These are phyloP conservation scores for Camelina laxa DNA, from an alignment of 345 rosid species.

Conservation along the genomic window DNA sequence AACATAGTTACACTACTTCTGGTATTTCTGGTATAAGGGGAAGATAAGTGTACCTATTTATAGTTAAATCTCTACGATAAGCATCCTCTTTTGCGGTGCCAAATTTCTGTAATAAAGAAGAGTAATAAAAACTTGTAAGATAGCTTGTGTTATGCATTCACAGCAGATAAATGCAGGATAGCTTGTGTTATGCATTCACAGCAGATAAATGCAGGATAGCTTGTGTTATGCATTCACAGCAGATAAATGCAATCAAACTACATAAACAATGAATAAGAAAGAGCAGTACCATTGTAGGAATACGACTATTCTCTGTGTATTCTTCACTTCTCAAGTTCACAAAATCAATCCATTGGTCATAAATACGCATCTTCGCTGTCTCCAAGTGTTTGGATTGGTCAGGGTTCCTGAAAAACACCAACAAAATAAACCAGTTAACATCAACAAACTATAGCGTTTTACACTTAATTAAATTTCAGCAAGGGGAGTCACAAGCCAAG, in stretches of 20 bases:
- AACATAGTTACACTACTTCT: constrained; percentile 15
- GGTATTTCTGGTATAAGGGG: not conserved
- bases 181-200: not conserved
- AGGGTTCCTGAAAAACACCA: constrained; percentile 75
- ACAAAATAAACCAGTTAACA: not conserved
- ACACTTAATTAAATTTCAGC: not conserved
- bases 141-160: not conserved
- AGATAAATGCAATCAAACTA: not conserved
- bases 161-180: constrained; percentile 15
- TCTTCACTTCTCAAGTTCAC: constrained; percentile 92
- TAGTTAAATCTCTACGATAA: constrained; percentile 87
- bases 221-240: not conserved
- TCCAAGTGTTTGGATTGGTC: constrained; percentile 96
- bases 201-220: constrained; percentile 11
- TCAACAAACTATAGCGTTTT: not conserved
- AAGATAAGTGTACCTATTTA: constrained; percentile 68
- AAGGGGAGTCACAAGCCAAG: not conserved
- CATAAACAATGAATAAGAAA: not conserved
- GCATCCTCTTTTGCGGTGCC: constrained; percentile 98
- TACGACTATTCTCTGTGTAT: constrained; percentile 81
- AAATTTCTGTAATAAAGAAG: constrained; percentile 61
- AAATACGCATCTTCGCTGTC: constrained; percentile 88
- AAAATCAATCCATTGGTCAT: constrained; percentile 92
- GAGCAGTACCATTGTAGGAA: constrained; percentile 74
- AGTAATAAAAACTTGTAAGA: constrained; percentile 12